Base-by-base conservation (phyloP, 768 basidiomycete genomes). In the Kockovaella imperatae region DNA sequence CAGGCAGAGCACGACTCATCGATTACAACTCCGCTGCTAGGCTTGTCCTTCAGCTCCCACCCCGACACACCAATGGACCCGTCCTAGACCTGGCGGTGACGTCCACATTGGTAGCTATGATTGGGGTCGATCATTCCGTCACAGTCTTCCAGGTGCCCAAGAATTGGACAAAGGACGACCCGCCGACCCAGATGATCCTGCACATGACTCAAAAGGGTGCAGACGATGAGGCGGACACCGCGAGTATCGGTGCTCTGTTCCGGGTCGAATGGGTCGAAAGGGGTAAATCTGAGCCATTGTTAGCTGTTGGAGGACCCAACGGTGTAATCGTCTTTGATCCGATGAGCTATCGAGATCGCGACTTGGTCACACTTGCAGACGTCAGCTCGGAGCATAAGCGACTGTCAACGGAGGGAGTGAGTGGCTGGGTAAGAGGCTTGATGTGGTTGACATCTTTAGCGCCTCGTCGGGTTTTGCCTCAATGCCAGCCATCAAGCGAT, bases 401-500 rank as follows among this genome's bases (percentile, higher is more conserved):
- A 3, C 42, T 66, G 30, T 48, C 48, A 28, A 54, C 59, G 7
- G 59, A 60, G 20, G 61, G 61, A 7, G 64, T 67, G 31, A 53
- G 64, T 52, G 3, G 1, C n/a, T 41, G 7, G 17, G 18, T 40
- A 10, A 17, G 44, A n/a, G 6, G 21, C 34, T 21, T 31, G 20
- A 42, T 35, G 21, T 30, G 45, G 45, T 44, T 30, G 54, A 44
- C 30, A 20, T 26, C 20, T 23, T 36, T 35, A 67, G 64, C 3
- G 34, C 3, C 18, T 57, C 14, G 55, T 52, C 24, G 49, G 50
- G 11, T 67, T 67, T 55, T 56, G 57, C 32, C 31, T 67, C 28
- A 67, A 67, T 25, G 46, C 46, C 5, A 29, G 62, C 10, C 61
- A 67, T 28, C 57, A 59, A 50, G 64, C 59, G 14, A 52, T 66